phyloP scores from a whole-genome alignment of 2,329 filamentous ascomycete genomes.

The Exophiala bonariae region DNA sequence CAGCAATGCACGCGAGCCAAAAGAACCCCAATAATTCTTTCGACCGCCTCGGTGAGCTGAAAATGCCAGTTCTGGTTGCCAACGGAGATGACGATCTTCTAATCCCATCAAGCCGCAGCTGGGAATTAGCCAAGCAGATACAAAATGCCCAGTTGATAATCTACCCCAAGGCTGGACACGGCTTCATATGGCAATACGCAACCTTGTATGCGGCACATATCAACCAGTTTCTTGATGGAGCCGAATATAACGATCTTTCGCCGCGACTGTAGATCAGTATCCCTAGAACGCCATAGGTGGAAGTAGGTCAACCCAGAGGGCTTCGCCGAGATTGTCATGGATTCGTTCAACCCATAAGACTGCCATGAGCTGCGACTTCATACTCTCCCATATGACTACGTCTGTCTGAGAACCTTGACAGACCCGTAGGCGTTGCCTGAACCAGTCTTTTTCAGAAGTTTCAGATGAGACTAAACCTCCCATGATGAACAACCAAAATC shows the following conservation, averaged over 20 bases:
- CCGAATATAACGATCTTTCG: slow-evolving; percentile 11
- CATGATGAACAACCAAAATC: slow-evolving; percentile 20
- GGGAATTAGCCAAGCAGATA: slow-evolving; percentile 18
- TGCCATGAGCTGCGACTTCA: slow-evolving; percentile 8
- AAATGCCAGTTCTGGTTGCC: slow-evolving; percentile 16
- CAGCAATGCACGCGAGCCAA: slow-evolving; percentile 9
- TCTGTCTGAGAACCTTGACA: background rate
- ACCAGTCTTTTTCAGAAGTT: slow-evolving; percentile 16
- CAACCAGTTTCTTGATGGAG: slow-evolving; percentile 19
- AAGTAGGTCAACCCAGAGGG: slow-evolving; percentile 14
- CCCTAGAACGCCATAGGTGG: background rate
- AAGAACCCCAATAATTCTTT: slow-evolving; percentile 10
- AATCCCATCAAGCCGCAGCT: slow-evolving; percentile 21
- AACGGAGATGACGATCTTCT: slow-evolving; percentile 17
- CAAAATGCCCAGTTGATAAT: slow-evolving; percentile 19
- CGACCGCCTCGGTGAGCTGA: slow-evolving; percentile 15
- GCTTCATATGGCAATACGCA: slow-evolving; percentile 22
- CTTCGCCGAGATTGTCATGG: slow-evolving; percentile 12
- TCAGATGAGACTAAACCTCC: slow-evolving; percentile 12
- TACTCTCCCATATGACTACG: slow-evolving; percentile 7
- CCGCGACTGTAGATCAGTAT: slow-evolving; percentile 7
- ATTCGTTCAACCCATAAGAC: slow-evolving; percentile 14
- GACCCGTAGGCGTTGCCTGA: slow-evolving; percentile 1
- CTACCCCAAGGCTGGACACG: slow-evolving; percentile 19
- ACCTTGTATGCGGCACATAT: slow-evolving; percentile 15